phyloP scores from a whole-genome alignment of 768 basidiomycete genomes.

The Lactarius hengduanensis region DNA sequence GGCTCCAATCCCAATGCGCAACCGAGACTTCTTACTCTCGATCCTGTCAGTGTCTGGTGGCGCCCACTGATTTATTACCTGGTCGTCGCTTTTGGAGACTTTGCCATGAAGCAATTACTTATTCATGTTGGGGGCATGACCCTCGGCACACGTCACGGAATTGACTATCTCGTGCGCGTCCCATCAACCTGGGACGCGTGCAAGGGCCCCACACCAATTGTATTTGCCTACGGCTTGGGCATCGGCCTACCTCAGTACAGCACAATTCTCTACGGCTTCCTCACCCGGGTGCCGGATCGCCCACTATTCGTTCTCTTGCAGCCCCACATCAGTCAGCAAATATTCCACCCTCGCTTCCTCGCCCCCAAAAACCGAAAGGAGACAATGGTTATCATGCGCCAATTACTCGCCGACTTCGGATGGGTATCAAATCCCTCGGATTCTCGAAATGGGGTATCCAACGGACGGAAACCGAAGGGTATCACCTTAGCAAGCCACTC shows the following conservation, averaged over 20 bases:
- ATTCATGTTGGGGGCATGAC: conserved; percentile 42
- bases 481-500: conserved; percentile 85
- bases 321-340: conserved; percentile 81
- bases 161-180: conserved; percentile 81
- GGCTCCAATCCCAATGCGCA: conserved; percentile 52
- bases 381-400: conserved; percentile 54
- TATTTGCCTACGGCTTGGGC: conserved; percentile 89
- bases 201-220: conserved; percentile 61
- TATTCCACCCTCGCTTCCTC: conserved; percentile 76
- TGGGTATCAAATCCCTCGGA: conserved; percentile 49
- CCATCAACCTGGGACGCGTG: conserved; percentile 64
- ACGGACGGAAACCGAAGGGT: conserved; percentile 43
- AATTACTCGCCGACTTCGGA: conserved; percentile 57
- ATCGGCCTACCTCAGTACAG: conserved; percentile 76
- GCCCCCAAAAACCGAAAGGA: conserved; percentile 64
- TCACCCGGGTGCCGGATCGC: conserved; percentile 55
- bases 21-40: conserved; percentile 73
- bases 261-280: conserved; percentile 55
- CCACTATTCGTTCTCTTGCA: conserved; percentile 80
- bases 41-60: conserved; percentile 64
- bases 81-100: conserved; percentile 49
- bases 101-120: conserved; percentile 46
- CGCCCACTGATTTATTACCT: conserved; percentile 71
- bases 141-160: conserved; percentile 51
- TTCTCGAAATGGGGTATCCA: conserved; percentile 30